Evolutionary conservation across 2,329 filamentous ascomycete genomes (phyloP), one percentile per base, ranked within the genome.

Genomic region (Akanthomyces uredinophilus): DNA sequence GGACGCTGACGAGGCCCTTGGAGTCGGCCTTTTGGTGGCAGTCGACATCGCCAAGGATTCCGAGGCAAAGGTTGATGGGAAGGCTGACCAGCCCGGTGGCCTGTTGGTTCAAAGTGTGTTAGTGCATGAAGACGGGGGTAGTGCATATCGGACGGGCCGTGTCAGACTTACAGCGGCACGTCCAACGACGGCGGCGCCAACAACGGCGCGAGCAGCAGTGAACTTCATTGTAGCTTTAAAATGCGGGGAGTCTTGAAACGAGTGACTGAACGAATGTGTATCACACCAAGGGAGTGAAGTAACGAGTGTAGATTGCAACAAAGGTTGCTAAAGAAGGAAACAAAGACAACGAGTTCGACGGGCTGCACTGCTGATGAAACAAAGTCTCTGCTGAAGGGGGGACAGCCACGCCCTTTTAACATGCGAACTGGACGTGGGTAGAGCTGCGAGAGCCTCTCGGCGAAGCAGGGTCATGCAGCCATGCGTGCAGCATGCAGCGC

Each of bases 351-450:
- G 44, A 58, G 29, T 10, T 49, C 20, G 29, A 58, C 29, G 44
- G 32, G 43, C 55, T 58, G 55, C 44, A 58, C 44, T 58, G 55
- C 43, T 49, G 44, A 58, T 58, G 55, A 58, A 49, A 58, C 55
- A 58, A n/a, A 4, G 44, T 47, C 55, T 39, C 55, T 39, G 24
- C 13, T 14, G 29, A 49, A 20, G 39, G 16, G n/a, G 27, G 55
- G 55, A 58, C 47, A 39, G 16, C 10, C 4, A 20, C 35, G 27
- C 37, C 43, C 55, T 47, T 58, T 58, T 58, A 58, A 58, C 22
- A 32, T 58, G 32, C 50, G n/a, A 2, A 14, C 32, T 1, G 32
- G 35, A 24, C 7, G 7, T 13, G 39, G 39, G 27, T 8, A 46
- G 32, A 18, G 7, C 22, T 14, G 55, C n/a, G 29, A 37, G 43